Base-by-base conservation (phyloP, 345 rosid species). In the Salix brachista region DNA sequence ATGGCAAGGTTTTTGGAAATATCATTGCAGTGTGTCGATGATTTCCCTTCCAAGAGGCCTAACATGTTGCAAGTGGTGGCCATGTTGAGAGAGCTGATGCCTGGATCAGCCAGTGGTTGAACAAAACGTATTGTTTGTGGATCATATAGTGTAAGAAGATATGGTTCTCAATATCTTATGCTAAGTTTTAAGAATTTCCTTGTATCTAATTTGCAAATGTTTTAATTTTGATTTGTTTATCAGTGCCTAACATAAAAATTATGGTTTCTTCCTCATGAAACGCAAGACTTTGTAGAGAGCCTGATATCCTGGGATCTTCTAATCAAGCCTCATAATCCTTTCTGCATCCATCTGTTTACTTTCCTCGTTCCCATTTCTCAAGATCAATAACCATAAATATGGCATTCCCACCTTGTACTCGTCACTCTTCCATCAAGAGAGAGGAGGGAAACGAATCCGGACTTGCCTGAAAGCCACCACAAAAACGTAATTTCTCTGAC, bases 31-130 rank as follows among this genome's bases (percentile, higher is more conserved):
- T 94, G 97, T 72, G 97, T 92, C 19, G 94, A 94, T 50, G 97
- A 94, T 28, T 91, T 91, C 62, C 95, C 97, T 25, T 94, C 97
- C 13, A 92, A 84, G 81, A 77, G 98, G 86, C 94, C 95, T 6
- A 94, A 75, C 61, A 94, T 94, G 98, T 83, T 94, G 80, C 95
- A 92, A 80, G 98, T 91, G 18, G 97, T 94, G 72, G 95, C 97
- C 77, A 80, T 83, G 89, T 80, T 94, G 64, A 86, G 97, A 79
- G 97, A 92, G 84, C 86, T 94, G 78, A 87, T 83, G 87, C 91
- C 89, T 7, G 87, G 80, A 84, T 88, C 88, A 72, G 81, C 77
- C 64, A 93, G 93, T 76, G 85, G 80, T 37, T 89, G 78, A 79
- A 44, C 75, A 46, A 19, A 60, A 12, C 36, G 30, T 69, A 25